These are phyloP conservation scores for Apophysomyces ossiformis DNA, from an alignment of 371 early-diverging fungal genomes.

Conservation along the genomic window DNA sequence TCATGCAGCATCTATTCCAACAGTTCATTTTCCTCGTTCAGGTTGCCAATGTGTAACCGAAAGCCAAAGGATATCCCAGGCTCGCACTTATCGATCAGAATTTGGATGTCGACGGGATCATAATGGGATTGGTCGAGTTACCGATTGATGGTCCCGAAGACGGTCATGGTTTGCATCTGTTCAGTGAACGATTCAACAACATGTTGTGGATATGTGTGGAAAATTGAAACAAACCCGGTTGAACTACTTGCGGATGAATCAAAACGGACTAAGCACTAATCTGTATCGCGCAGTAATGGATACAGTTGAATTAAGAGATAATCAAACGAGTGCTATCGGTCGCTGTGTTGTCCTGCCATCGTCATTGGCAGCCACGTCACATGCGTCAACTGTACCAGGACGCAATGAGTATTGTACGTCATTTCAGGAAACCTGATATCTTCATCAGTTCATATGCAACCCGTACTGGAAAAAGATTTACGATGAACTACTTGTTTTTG, in stretches of 20 bases:
- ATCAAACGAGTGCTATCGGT: slow-evolving; percentile 15
- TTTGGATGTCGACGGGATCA: too few relatives aligned
- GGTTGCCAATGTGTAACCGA: too few relatives aligned
- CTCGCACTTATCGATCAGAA: too few relatives aligned
- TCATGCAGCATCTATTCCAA: too few relatives aligned
- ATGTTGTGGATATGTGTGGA: slow-evolving; percentile 24
- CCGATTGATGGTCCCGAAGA: too few relatives aligned
- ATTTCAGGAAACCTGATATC: slow-evolving; percentile 35
- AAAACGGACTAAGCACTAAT: slow-evolving; percentile 15
- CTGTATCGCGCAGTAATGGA: slow-evolving; percentile 16
- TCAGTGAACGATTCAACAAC: slow-evolving; percentile 24
- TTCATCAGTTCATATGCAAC: slow-evolving; percentile 51
- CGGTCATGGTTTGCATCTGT: slow-evolving; percentile 7
- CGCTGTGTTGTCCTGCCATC: slow-evolving; percentile 27
- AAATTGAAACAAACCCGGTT: slow-evolving; percentile 22
- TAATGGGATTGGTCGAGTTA: too few relatives aligned
- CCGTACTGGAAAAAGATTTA: slow-evolving; percentile 23
- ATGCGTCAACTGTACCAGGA: slow-evolving; percentile 36
- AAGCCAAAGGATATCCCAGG: too few relatives aligned
- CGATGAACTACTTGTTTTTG: background rate
- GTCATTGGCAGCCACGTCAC: slow-evolving; percentile 26
- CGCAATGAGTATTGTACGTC: slow-evolving; percentile 27
- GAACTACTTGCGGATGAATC: slow-evolving; percentile 16
- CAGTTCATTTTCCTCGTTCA: too few relatives aligned
- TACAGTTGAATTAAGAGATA: slow-evolving; percentile 10